These are phyloP conservation scores for Cochlearia excelsa DNA, from an alignment of 345 rosid genomes.

Conservation along the genomic window DNA sequence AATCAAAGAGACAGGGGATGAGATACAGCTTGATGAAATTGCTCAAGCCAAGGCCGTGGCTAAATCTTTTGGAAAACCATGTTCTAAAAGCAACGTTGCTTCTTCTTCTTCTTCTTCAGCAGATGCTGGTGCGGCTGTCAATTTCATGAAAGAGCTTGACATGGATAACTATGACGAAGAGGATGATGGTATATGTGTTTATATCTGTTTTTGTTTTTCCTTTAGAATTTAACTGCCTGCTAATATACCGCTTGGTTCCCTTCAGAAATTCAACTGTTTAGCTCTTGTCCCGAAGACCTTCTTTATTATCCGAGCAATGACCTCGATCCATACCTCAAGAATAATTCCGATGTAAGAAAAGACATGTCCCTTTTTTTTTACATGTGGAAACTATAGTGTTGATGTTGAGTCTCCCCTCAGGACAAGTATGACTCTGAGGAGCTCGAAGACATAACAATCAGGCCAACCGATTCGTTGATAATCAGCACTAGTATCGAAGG, in stretches of 20 bases:
- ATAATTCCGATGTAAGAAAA: conserved; percentile 51
- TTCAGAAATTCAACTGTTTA: conserved; percentile 59
- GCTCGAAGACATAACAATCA: conserved; percentile 56
- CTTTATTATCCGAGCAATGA: conserved; percentile 80
- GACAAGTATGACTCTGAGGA: conserved; percentile 77
- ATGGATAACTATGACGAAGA: conserved; percentile 59
- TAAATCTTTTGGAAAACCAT: conserved; percentile 51
- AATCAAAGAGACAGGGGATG: conserved; percentile 39
- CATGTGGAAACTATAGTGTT: not conserved
- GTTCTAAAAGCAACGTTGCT: conserved; percentile 37
- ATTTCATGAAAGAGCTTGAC: conserved; percentile 49
- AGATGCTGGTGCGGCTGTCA: conserved; percentile 46
- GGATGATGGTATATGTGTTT: conserved; percentile 52
- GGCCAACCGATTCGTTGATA: conserved; percentile 59
- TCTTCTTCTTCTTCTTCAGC: conserved; percentile 23
- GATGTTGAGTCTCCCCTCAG: not conserved
- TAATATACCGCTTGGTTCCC: not conserved
- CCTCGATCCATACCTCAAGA: conserved; percentile 70
- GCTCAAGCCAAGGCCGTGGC: conserved; percentile 60
- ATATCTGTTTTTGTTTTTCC: too few species aligned
- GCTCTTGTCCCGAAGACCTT: conserved; percentile 51
- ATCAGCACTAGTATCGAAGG: conserved; percentile 64
- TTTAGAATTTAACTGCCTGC: not conserved
- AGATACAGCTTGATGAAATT: conserved; percentile 31
- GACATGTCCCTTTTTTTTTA: not conserved